Evolutionary conservation across 164 flowering plant species (phyloP).

Genomic region (Piper betle): DNA sequence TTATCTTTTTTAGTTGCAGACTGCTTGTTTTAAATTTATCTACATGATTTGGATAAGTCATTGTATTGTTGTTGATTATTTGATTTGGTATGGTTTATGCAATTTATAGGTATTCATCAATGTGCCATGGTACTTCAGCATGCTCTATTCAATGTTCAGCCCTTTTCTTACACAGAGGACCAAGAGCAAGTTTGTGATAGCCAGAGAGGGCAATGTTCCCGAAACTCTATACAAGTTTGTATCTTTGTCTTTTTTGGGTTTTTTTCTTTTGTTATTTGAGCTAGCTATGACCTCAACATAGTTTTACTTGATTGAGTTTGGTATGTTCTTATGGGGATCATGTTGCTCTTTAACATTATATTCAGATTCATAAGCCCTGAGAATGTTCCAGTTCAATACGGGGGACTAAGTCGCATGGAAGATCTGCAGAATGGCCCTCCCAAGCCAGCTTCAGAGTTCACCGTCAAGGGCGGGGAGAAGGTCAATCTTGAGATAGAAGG

Average conservation of each 20-base stretch:
- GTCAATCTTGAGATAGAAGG: slow-evolving; percentile 95
- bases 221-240: slow-evolving; percentile 85
- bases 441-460: slow-evolving; percentile 89
- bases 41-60: no score
- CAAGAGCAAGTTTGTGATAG: slow-evolving; percentile 92
- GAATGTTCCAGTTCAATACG: slow-evolving; percentile 78
- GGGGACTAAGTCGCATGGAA: slow-evolving; percentile 66
- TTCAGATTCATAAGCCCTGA: slow-evolving; percentile 78
- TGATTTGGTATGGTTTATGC: neutral
- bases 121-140: slow-evolving; percentile 88
- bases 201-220: slow-evolving; percentile 72
- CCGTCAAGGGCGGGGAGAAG: slow-evolving; percentile 90
- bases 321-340: neutral
- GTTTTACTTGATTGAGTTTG: neutral
- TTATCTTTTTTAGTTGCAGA: no score
- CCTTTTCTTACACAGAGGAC: slow-evolving; percentile 92
- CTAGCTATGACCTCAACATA: neutral
- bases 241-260: neutral
- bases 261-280: neutral
- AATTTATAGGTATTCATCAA: slow-evolving; percentile 60
- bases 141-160: slow-evolving; percentile 79
- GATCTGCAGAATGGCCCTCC: slow-evolving; percentile 57
- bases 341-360: neutral
- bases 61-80: no score
- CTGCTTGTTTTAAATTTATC: no score